Conservation (phyloP, 768 basidiomycete genomes). For the Mycena pura region DNA sequence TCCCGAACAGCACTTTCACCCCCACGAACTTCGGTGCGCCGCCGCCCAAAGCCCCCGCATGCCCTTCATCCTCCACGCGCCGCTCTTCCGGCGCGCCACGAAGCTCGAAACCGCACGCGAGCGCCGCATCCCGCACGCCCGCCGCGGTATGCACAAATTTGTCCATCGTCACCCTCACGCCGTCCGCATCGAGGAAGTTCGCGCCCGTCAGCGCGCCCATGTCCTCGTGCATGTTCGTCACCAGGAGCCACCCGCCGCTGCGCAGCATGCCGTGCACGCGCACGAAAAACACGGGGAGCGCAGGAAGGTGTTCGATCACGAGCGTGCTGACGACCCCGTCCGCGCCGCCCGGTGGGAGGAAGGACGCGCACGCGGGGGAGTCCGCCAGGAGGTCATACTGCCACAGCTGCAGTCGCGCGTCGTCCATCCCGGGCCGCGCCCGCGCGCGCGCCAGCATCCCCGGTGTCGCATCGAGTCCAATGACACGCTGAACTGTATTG, state of each 20-base stretch:
- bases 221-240: conserved; percentile 23
- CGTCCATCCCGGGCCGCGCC: background rate
- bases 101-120: conserved; percentile 3
- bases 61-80: conserved; percentile 11
- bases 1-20: conserved; percentile 11
- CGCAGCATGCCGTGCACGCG: conserved; percentile 2
- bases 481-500: background rate
- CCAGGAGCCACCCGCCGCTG: conserved; percentile 9
- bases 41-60: background rate
- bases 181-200: conserved; percentile 6
- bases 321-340: conserved; percentile 20
- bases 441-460: conserved; percentile 9
- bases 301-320: conserved; percentile 20
- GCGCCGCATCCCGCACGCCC: conserved; percentile 3
- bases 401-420: background rate
- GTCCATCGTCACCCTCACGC: conserved; percentile 14
- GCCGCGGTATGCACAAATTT: conserved; percentile 10
- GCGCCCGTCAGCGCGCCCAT: conserved; percentile 9
- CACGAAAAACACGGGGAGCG: conserved; percentile 11
- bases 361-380: background rate
- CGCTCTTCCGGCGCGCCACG: background rate
- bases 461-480: conserved; percentile 14
- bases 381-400: conserved; percentile 8
- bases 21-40: conserved; percentile 16
- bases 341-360: background rate